These are phyloP conservation scores for Irpex lacteus DNA, from an alignment of 1,284 basidiomycete species.

Conservation along the genomic window DNA sequence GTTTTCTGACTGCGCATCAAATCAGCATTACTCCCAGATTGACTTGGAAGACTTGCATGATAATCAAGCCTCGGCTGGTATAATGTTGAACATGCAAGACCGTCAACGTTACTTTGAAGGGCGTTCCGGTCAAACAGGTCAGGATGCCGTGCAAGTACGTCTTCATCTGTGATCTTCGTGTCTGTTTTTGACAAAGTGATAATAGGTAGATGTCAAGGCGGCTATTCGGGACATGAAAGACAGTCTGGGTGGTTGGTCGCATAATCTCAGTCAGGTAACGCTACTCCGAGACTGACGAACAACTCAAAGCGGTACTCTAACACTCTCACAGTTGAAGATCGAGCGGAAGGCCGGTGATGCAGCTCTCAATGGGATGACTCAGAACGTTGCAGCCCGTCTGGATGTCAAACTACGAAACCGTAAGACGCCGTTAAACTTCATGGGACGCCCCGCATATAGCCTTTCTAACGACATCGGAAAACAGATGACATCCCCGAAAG, in stretches of 20 bases:
- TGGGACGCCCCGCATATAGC: not conserved
- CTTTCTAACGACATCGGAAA: not conserved
- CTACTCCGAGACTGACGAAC: not conserved
- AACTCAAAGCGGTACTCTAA: not conserved
- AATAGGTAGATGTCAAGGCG: conserved; percentile 41
- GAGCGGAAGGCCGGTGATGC: conserved; percentile 65
- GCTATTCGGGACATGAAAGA: conserved; percentile 45
- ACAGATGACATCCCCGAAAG: conserved; percentile 78
- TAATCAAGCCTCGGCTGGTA: conserved; percentile 59
- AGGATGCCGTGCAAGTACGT: conserved; percentile 33
- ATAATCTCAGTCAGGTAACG: conserved; percentile 54
- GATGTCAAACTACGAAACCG: conserved; percentile 65
- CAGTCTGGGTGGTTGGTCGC: conserved; percentile 56
- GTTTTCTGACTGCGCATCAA: not conserved
- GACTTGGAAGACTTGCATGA: conserved; percentile 86
- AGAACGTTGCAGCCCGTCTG: conserved; percentile 67
- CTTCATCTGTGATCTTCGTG: not conserved
- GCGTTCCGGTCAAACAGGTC: conserved; percentile 38
- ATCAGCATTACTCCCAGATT: conserved; percentile 63
- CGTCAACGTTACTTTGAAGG: conserved; percentile 76
- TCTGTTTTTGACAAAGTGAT: not conserved
- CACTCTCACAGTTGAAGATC: conserved; percentile 44
- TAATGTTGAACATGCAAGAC: conserved; percentile 83
- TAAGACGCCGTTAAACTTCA: conserved; percentile 30
- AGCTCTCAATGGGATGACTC: conserved; percentile 72